phyloP scores from a whole-genome alignment of 257 asterid genomes.

The Asclepias syriaca region DNA sequence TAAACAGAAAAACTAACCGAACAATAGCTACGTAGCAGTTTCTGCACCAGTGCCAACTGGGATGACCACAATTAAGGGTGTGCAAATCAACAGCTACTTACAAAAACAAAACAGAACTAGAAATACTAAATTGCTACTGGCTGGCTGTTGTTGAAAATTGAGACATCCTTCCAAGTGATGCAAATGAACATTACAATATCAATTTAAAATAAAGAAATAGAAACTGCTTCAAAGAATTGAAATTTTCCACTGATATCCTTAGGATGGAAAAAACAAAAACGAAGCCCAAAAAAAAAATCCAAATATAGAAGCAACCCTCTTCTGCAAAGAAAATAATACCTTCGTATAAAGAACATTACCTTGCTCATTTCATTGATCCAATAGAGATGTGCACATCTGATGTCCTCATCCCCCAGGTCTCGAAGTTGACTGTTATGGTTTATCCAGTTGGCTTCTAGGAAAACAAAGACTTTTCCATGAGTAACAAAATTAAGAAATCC shows the following conservation, averaged over 20 bases:
- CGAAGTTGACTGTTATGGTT: neutral
- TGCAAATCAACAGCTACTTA: too few species aligned
- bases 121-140: neutral
- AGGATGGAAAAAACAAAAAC: neutral
- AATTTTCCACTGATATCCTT: constrained; percentile 1
- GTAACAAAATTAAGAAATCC: constrained; percentile 20
- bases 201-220: neutral
- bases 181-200: neutral
- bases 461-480: constrained; percentile 8
- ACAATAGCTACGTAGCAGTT: neutral
- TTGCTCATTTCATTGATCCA: neutral
- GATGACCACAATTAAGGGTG: too few species aligned
- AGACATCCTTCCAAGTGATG: neutral
- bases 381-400: neutral
- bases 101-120: neutral
- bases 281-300: constrained; percentile 1
- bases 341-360: neutral
- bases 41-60: neutral
- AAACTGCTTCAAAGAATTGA: constrained; percentile 2
- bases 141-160: neutral
- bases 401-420: constrained; percentile 5
- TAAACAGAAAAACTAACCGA: neutral
- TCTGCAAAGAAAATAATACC: neutral
- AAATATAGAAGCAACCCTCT: neutral
- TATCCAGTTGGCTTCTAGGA: neutral